Conservation (phyloP, 23 red algal species). For the Chondrus crispus region DNA sequence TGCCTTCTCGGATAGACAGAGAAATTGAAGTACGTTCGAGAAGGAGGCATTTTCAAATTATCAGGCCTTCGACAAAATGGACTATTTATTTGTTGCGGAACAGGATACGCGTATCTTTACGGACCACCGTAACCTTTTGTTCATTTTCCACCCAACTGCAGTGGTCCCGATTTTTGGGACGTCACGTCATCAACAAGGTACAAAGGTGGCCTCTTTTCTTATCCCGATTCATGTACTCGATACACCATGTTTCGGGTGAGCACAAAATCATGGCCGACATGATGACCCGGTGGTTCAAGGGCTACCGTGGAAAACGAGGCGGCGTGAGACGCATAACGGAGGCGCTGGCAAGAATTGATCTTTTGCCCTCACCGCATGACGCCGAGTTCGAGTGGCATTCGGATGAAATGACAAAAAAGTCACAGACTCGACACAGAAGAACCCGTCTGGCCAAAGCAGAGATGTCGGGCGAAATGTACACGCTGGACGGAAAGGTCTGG, state of each 20-base stretch:
- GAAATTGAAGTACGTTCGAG: conserved; percentile 19
- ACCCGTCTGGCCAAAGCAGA: not conserved
- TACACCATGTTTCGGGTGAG: not conserved
- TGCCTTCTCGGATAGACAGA: not conserved
- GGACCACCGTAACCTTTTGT: conserved; percentile 7
- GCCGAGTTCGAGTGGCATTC: not conserved
- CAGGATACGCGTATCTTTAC: not conserved
- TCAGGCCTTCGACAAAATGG: not conserved
- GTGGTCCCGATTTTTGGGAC: not conserved
- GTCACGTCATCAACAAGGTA: not conserved
- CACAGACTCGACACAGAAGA: not conserved
- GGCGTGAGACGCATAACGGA: not conserved
- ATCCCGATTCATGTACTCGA: not conserved
- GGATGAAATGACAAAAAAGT: not conserved
- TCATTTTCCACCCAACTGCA: not conserved
- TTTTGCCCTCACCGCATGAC: not conserved
- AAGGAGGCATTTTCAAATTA: conserved; percentile 16
- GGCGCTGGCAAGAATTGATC: not conserved
- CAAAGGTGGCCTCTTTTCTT: not conserved
- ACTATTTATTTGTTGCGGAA: not conserved
- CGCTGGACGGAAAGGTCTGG: not conserved
- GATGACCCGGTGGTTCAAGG: not conserved
- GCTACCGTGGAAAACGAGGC: not conserved
- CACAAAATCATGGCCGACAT: not conserved
- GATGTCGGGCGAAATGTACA: not conserved